Percentiles rank a stretch among this genome's conserved stretches.
Evolutionary conservation across 495 filamentous ascomycete species (phyloP).

Genomic region (Xylaria intraflava): DNA sequence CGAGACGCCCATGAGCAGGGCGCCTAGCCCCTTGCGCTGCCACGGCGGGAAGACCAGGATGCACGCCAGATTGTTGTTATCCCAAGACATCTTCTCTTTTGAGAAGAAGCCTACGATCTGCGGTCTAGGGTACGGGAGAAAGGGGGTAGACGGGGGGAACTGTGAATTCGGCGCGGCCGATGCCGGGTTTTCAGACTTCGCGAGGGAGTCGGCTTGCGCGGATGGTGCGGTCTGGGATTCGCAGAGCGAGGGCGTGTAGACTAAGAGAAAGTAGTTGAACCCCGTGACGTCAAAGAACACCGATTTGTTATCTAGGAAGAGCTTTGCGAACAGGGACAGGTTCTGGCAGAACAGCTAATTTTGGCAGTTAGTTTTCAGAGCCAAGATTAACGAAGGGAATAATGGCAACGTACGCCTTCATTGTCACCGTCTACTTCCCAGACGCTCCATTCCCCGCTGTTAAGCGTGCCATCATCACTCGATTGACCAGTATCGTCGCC

Average conservation of each 20-base stretch:
- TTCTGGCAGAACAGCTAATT: slow-evolving; percentile 84
- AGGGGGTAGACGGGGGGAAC: not conserved
- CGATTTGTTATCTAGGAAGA: slow-evolving; percentile 96
- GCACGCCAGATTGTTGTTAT: slow-evolving; percentile 95
- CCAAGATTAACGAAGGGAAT: not conserved
- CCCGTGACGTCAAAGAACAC: slow-evolving; percentile 95
- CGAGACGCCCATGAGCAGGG: slow-evolving; percentile 83
- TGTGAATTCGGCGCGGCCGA: not conserved
- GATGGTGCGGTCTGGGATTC: slow-evolving; percentile 10
- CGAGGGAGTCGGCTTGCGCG: not conserved
- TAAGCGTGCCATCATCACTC: slow-evolving; percentile 51
- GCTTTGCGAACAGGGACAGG: slow-evolving; percentile 91
- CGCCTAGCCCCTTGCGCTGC: slow-evolving; percentile 81
- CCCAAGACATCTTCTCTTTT: slow-evolving; percentile 98
- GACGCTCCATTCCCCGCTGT: slow-evolving; percentile 54
- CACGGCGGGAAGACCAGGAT: slow-evolving; percentile 95
- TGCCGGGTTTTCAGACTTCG: not conserved
- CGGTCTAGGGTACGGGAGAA: slow-evolving; percentile 13
- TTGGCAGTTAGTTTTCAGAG: slow-evolving; percentile 13
- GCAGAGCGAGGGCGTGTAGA: slow-evolving; percentile 49
- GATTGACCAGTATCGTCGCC: slow-evolving; percentile 21
- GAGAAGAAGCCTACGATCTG: slow-evolving; percentile 92
- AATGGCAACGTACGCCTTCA: slow-evolving; percentile 51
- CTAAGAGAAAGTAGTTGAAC: slow-evolving; percentile 92
- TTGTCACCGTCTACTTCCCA: slow-evolving; percentile 88